Base-by-base conservation (phyloP, 1,139 yeast species). In the Taphrina wiesneri region DNA sequence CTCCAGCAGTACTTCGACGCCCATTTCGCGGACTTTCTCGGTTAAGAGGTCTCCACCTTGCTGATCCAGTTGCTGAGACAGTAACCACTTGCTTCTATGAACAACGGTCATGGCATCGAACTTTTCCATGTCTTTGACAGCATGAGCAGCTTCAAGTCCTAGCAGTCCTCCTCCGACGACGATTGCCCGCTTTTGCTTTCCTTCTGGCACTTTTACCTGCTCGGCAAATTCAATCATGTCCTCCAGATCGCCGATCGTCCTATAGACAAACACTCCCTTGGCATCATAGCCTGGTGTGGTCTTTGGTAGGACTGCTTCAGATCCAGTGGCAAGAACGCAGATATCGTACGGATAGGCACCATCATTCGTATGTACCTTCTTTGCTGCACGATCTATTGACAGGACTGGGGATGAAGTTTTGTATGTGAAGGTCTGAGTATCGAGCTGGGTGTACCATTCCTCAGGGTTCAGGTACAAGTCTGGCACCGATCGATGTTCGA, bases 61-160 rank as follows among this genome's bases (percentile, higher is more conserved):
- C 28, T 73, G 72, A 68, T 76, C 78, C 69, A 76, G 69, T 67
- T 76, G 78, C 65, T 74, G 77, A 1, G 77, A 74, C 13, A 76
- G 69, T 6, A 76, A 68, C 77, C 77, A 76, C 3, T 72, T 68
- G 5, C 76, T 72, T 53, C 77, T 71, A 63, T 76, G 77, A n/a
- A 75, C 76, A 9, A 76, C 71, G 1, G 75, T 72, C 51, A 76
- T 71, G 45, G 73, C 70, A 30, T 73, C 75, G 59, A 70, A 76
- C 15, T 64, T 41, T 6, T 68, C 70, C 73, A 75, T 72, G 59
- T 76, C 78, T 11, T 71, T 68, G 26, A 76, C 69, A 2, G 78
- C 78, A 62, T 76, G 76, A 19, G 77, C 78, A n/a, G 78, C 78
- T 65, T 76, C 78, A 15, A 76, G 67, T 9, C 78, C 78, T 3